These are phyloP conservation scores for Chytriomyces sp. DNA, from an alignment of 192 early-diverging fungal genomes.

Conservation along the genomic window DNA sequence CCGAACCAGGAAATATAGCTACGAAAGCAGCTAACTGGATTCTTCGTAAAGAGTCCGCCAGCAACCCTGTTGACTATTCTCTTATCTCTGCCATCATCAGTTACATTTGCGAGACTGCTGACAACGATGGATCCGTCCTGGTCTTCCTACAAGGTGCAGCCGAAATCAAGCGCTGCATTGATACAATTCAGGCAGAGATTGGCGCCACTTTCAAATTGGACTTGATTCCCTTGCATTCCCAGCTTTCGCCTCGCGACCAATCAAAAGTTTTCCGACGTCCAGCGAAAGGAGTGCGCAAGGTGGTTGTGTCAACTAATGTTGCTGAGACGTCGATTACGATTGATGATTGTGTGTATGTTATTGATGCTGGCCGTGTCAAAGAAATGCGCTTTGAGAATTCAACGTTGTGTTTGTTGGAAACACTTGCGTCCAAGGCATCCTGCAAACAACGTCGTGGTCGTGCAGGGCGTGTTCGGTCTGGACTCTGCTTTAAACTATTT, in stretches of 20 bases:
- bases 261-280: conserved; percentile 62
- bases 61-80: conserved; percentile 57
- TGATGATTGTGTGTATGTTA: conserved; percentile 74
- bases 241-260: conserved; percentile 58
- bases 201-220: conserved; percentile 3
- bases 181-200: conserved; percentile 38
- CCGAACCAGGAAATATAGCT: not conserved
- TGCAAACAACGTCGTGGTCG: conserved; percentile 79
- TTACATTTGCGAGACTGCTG: conserved; percentile 41
- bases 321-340: conserved; percentile 76
- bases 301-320: conserved; percentile 82
- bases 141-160: conserved; percentile 65
- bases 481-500: conserved; percentile 67
- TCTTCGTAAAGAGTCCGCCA: conserved; percentile 21
- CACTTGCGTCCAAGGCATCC: conserved; percentile 64
- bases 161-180: conserved; percentile 68
- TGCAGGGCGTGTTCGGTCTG: conserved; percentile 80
- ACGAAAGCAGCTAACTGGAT: conserved; percentile 23
- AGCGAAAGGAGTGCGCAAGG: conserved; percentile 58
- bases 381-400: conserved; percentile 51
- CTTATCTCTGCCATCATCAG: conserved; percentile 49
- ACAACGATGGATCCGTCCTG: conserved; percentile 65
- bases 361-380: conserved; percentile 79
- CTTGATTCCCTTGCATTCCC: conserved; percentile 66
- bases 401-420: conserved; percentile 57